Evolutionary conservation across 305 asterid genomes (phyloP), one percentile per base, ranked within the genome.

Genomic region (Fraxinus baroniana): DNA sequence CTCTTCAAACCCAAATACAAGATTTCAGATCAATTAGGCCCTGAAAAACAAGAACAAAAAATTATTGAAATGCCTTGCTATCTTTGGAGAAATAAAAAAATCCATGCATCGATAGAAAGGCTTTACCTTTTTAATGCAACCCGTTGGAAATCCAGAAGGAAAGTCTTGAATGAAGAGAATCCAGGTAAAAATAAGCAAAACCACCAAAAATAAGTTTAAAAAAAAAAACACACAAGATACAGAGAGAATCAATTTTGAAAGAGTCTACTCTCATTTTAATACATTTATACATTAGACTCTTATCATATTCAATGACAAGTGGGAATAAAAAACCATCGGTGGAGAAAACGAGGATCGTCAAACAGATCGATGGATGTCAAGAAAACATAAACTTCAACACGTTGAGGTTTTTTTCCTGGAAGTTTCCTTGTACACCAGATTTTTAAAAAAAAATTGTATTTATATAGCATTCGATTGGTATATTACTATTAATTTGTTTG

Each of bases 341-440:
- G 86, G 78, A 80, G 84, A 85, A 77, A 83, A 83, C 78, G 76
- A 88, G 78, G 81, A 46, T 2, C 87, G 84, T 44, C 55, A 44
- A 12, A 44, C 55, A 13, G 55, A 44, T 24, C 13, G 37, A 64
- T 46, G 68, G 60, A 73, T 64, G 66, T 52, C 30, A 66, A 18
- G 80, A 80, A n/a, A 26, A 41, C 15, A 5, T 74, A 44, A 77
- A 18, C 6, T 76, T 44, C 80, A 81, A 79, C 78, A 60, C 26
- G 74, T 71, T 39, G 36, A 79, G 83, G 80, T 36, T 77, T 86
- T 82, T 91, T 89, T n/a, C 85, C 12, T 71, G 80, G 89, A 87
- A 86, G 85, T 79, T 85, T 85, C 90, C 64, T 87, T 46, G 68
- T 83, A 81, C 83, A 83, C 70, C 82, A 60, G 24, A 66, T 13